A percentile compares a stretch with the other conserved stretches of the same genome.
These are phyloP conservation scores for Suhomyces kunorum DNA, from an alignment of 1,139 yeast genomes.

Conservation along the genomic window DNA sequence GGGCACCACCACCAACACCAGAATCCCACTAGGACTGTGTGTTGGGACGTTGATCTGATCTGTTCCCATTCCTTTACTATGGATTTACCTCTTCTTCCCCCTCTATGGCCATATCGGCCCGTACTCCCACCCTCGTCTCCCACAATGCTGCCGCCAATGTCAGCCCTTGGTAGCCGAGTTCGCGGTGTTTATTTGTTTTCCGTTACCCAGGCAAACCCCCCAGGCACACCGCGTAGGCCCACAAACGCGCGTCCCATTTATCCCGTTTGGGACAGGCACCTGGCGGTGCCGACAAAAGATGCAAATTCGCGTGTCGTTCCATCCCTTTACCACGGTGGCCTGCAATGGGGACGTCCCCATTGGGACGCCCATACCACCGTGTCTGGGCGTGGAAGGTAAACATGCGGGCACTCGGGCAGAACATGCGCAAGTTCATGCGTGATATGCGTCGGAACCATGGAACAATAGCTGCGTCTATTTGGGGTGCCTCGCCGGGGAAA, in stretches of 20 bases:
- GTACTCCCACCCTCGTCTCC: not conserved
- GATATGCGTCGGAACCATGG: constrained; percentile 6
- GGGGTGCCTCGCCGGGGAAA: not conserved
- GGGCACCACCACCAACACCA: too few species aligned
- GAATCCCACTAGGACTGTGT: too few species aligned
- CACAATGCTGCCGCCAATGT: not conserved
- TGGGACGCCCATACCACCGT: too few species aligned
- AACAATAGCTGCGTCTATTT: constrained; percentile 7
- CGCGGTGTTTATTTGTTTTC: constrained; percentile 1
- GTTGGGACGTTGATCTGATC: too few species aligned
- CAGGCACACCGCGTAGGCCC: constrained; percentile 1
- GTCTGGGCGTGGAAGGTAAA: too few species aligned
- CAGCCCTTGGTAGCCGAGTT: not conserved
- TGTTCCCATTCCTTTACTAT: too few species aligned
- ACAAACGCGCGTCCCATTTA: constrained; percentile 1
- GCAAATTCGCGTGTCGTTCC: constrained; percentile 1
- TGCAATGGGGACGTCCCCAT: not conserved
- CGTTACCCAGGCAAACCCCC: constrained; percentile 1
- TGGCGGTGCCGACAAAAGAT: not conserved
- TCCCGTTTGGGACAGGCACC: not conserved
- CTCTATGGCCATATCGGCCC: too few species aligned
- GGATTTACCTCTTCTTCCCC: too few species aligned
- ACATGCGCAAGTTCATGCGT: constrained; percentile 3
- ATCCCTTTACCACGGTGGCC: constrained; percentile 2
- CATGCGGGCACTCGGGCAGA: not conserved